phyloP scores from a whole-genome alignment of 208 protist species.

The Naegleria gruberi region DNA sequence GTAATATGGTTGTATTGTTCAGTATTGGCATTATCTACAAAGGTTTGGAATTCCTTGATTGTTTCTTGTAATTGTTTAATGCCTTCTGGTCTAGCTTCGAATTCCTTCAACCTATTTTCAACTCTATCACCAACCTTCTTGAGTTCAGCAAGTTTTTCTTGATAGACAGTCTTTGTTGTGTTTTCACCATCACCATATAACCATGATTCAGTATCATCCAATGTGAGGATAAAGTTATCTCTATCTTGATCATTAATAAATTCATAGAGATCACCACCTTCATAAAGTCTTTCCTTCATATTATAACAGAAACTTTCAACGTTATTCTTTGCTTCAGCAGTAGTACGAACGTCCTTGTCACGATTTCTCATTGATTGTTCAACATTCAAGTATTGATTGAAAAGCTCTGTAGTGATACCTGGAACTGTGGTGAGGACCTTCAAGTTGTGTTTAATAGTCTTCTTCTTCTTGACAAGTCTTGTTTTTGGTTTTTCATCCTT shows the following conservation, averaged over 20 bases:
- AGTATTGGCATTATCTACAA: neutral
- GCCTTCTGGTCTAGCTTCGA: neutral
- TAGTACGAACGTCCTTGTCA: constrained; percentile 55
- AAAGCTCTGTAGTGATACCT: neutral
- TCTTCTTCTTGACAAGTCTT: constrained; percentile 43
- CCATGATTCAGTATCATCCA: constrained; percentile 65
- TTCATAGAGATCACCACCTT: constrained; percentile 55
- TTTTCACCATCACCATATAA: constrained; percentile 73
- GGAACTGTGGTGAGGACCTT: constrained; percentile 43
- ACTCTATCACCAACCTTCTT: constrained; percentile 57
- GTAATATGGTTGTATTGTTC: constrained; percentile 3
- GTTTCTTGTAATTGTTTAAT: neutral
- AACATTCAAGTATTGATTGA: constrained; percentile 52
- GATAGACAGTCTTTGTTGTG: constrained; percentile 56
- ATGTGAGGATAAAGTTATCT: constrained; percentile 51
- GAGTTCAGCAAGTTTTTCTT: constrained; percentile 56
- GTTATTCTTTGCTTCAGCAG: constrained; percentile 71
- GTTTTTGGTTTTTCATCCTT: constrained; percentile 30
- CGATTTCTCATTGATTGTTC: constrained; percentile 64
- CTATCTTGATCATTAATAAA: constrained; percentile 54
- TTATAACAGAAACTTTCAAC: constrained; percentile 79
- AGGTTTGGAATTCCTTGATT: neutral
- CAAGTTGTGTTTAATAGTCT: constrained; percentile 42
- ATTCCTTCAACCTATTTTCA: constrained; percentile 11
- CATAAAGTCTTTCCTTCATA: constrained; percentile 52